These are phyloP conservation scores for Cladosporium halotolerans DNA, from an alignment of 2,329 filamentous ascomycete genomes.

Conservation along the genomic window DNA sequence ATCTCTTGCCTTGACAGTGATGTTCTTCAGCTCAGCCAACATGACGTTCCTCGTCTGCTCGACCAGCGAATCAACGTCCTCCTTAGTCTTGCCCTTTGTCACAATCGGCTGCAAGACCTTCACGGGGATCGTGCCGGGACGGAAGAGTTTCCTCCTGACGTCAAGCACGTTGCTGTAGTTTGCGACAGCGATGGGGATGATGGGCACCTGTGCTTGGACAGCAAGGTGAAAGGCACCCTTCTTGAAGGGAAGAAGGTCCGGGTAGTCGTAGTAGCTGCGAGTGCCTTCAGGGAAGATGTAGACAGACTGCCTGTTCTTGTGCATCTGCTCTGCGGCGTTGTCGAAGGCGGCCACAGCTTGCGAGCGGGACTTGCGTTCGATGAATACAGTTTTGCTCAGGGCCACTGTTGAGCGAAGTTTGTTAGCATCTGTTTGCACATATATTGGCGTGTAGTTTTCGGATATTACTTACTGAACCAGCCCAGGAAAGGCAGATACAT, in stretches of 20 bases:
- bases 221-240: constrained; percentile 97
- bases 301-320: constrained; percentile 58
- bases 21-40: constrained; percentile 52
- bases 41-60: constrained; percentile 65
- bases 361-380: constrained; percentile 79
- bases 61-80: constrained; percentile 71
- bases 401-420: constrained; percentile 46
- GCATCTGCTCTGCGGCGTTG: constrained; percentile 75
- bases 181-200: constrained; percentile 67
- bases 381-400: constrained; percentile 85
- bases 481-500: constrained; percentile 77
- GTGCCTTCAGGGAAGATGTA: constrained; percentile 92
- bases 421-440: background rate
- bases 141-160: constrained; percentile 38
- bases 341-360: constrained; percentile 81
- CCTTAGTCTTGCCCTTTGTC: constrained; percentile 64
- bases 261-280: constrained; percentile 76
- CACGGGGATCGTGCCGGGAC: constrained; percentile 50
- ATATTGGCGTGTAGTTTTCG: background rate
- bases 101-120: constrained; percentile 73
- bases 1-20: constrained; percentile 30
- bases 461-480: constrained; percentile 64
- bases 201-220: constrained; percentile 85
- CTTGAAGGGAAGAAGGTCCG: constrained; percentile 88
- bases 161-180: constrained; percentile 46